phyloP scores from a whole-genome alignment of 2,329 filamentous ascomycete genomes.

The Nakataea oryzae region DNA sequence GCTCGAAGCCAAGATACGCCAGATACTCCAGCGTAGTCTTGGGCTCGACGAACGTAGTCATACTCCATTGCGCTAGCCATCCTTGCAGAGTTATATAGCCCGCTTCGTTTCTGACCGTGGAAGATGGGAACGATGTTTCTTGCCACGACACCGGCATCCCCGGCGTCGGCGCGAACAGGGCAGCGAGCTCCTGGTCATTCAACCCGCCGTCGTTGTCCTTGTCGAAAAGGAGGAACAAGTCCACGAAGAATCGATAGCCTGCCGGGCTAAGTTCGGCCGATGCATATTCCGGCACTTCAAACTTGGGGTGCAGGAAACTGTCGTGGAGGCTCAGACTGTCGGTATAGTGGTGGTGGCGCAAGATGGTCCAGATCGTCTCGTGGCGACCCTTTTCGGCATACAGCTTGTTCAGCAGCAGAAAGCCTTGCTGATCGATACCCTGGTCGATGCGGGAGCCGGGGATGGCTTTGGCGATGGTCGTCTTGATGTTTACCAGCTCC shows the following conservation, averaged over 20 bases:
- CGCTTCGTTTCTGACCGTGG: slow-evolving; percentile 88
- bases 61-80: slow-evolving; percentile 98
- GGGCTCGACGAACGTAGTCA: slow-evolving; percentile 95
- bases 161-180: slow-evolving; percentile 86
- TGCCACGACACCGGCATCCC: slow-evolving; percentile 80
- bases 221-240: slow-evolving; percentile 88
- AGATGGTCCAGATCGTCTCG: slow-evolving; percentile 96
- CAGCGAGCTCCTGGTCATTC: slow-evolving; percentile 73
- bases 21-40: slow-evolving; percentile 94
- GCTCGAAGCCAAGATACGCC: slow-evolving; percentile 91
- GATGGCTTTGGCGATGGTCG: slow-evolving; percentile 63
- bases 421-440: slow-evolving; percentile 75
- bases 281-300: slow-evolving; percentile 85
- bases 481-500: slow-evolving; percentile 85
- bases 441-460: slow-evolving; percentile 51
- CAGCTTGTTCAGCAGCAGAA: slow-evolving; percentile 84
- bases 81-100: slow-evolving; percentile 93
- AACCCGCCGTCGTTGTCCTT: slow-evolving; percentile 95
- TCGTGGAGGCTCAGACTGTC: slow-evolving; percentile 90
- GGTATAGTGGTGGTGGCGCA: slow-evolving; percentile 91
- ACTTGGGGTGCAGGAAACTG: slow-evolving; percentile 82
- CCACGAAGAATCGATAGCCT: slow-evolving; percentile 92
- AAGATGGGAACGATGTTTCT: slow-evolving; percentile 82
- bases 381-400: slow-evolving; percentile 96
- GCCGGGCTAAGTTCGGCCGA: slow-evolving; percentile 90